A percentile compares a stretch with the other conserved stretches of the same genome.
Conservation (phyloP, 2,329 filamentous ascomycete species). For the Aspergillus brasiliensis region DNA sequence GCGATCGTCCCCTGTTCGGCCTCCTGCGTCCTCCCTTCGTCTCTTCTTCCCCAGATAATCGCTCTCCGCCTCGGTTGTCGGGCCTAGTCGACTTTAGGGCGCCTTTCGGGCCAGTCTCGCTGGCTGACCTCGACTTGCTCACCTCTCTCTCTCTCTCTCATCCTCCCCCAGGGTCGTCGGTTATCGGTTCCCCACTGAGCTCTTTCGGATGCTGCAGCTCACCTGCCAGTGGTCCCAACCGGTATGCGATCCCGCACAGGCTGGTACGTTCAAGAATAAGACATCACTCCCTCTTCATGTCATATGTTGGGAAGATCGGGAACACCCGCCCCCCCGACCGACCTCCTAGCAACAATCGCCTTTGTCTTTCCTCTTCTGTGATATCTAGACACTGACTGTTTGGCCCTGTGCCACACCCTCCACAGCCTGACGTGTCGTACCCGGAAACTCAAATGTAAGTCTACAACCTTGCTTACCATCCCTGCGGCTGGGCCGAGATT, state of each 20-base stretch:
- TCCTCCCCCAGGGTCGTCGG: not conserved
- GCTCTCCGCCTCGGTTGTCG: conserved; percentile 4
- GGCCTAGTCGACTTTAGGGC: conserved; percentile 7
- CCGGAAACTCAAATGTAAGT: conserved; percentile 63
- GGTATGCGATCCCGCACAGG: conserved; percentile 49
- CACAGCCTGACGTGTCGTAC: conserved; percentile 58
- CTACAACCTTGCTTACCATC: not conserved
- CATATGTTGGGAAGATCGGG: not conserved
- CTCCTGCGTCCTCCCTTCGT: not conserved
- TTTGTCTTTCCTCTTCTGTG: not conserved
- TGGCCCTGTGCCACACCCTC: not conserved
- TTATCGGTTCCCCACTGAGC: conserved; percentile 8
- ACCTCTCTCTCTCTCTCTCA: conserved; percentile 5
- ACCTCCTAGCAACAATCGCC: not conserved
- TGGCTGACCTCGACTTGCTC: conserved; percentile 9
- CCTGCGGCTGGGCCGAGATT: not conserved
- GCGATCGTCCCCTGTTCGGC: not conserved
- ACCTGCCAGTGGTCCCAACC: conserved; percentile 26
- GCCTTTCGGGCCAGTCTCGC: conserved; percentile 18
- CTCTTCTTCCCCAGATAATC: conserved; percentile 10
- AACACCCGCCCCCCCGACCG: not conserved
- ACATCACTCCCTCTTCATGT: not conserved
- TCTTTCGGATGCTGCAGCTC: conserved; percentile 30
- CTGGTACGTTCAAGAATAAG: conserved; percentile 35
- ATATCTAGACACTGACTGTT: not conserved